These are phyloP conservation scores for Coprinopsis cinerea DNA, from an alignment of 768 basidiomycete genomes.

Conservation along the genomic window DNA sequence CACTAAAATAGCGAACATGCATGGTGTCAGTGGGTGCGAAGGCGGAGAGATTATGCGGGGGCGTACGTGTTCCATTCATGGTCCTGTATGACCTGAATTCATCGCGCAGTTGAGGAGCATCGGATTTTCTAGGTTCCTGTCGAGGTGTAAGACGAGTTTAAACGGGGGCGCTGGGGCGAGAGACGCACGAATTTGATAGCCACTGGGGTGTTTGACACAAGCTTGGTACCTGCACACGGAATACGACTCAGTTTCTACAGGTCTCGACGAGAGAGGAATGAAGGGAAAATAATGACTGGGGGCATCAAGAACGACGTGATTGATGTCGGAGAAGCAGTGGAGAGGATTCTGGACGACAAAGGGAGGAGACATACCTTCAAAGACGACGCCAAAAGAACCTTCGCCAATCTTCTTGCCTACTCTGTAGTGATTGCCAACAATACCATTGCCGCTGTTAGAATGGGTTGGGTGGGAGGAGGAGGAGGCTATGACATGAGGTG, in stretches of 20 bases:
- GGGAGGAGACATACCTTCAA: conserved; percentile 63
- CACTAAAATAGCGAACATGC: conserved; percentile 45
- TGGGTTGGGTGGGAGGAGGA: conserved; percentile 65
- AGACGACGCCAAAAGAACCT: conserved; percentile 97
- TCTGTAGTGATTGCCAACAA: conserved; percentile 75
- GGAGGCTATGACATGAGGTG: conserved; percentile 79
- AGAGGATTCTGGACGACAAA: background rate
- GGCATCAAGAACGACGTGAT: background rate
- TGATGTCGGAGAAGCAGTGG: background rate
- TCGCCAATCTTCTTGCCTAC: conserved; percentile 99
- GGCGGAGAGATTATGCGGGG: conserved; percentile 8
- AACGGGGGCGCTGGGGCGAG: background rate
- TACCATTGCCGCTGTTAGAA: conserved; percentile 61
- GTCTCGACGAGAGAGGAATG: background rate
- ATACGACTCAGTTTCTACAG: background rate
- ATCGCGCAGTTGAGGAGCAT: conserved; percentile 95
- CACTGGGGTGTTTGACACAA: conserved; percentile 79
- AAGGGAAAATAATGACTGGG: background rate
- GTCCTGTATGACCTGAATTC: conserved; percentile 98
- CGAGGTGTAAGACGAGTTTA: conserved; percentile 8
- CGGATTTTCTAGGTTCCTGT: conserved; percentile 94
- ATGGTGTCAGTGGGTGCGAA: conserved; percentile 9
- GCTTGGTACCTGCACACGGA: conserved; percentile 65
- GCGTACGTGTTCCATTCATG: conserved; percentile 81
- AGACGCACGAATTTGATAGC: conserved; percentile 92